Base-by-base conservation (phyloP, 306 rosid genomes). In the Cucurbita argyrosperma region DNA sequence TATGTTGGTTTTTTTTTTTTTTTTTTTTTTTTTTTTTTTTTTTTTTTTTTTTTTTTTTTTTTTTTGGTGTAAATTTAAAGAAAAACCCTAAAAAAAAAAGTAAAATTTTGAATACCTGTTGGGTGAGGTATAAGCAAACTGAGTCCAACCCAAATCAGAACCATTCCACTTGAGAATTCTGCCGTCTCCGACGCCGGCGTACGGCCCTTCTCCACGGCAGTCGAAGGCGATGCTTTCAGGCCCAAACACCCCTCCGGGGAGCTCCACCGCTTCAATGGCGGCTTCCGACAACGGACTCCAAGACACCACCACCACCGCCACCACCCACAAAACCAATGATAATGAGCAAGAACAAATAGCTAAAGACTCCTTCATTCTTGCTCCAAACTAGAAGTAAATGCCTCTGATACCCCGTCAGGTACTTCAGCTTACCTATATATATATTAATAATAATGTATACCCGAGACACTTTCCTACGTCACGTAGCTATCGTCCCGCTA, bases 221-320 rank as follows among this genome's bases (percentile, higher is more conserved):
- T 86, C 93, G 16, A 88, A 88, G 18, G 85, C 90, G 9, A 79
- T 50, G 76, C 90, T 83, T 61, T 88, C 93, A 1, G 90, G 87
- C 46, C 90, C 92, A 15, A 74, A 47, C 1, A 77, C 89, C 0
- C 60, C 57, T 0, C 87, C 79, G 10, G 85, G 85, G 26, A 69
- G 74, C 58, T 26, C 58, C 23, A 47, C 37, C 1, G 53, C 73
- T 13, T 47, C 57, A 14, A 47, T 4, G 13, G 43, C 42, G 1
- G 39, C 52, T 67, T 67, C 39, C 56, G 7, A 12, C 6, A 4
- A 12, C 12, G n/a, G 40, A 26, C 4, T 30, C 66, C 4, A 26
- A 35, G 45, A 35, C 14, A 23, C 21, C 15, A 8, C 47, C 26
- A 0, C 16, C 50, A 5, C 70, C 52, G 0, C 26, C 50, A 18